Conservation (phyloP, 192 early-diverging fungal genomes). For the Backusella australiensis region DNA sequence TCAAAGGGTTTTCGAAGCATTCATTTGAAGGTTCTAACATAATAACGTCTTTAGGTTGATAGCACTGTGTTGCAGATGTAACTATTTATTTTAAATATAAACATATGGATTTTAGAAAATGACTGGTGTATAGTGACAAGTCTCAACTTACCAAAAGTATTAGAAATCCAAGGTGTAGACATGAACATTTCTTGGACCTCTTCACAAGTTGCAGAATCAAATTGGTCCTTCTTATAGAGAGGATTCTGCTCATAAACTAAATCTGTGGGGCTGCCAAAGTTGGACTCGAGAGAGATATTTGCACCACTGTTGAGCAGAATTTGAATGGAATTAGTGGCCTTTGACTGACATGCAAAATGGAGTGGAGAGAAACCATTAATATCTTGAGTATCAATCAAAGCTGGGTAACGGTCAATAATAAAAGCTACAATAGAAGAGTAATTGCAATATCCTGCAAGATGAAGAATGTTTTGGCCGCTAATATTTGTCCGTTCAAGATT, state of each 20-base stretch:
- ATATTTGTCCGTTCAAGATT: conserved; percentile 7
- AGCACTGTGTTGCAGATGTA: neutral
- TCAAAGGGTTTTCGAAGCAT: neutral
- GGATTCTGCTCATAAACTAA: neutral
- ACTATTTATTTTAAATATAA: neutral
- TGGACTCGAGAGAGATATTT: neutral
- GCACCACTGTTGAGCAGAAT: neutral
- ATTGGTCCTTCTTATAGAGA: neutral
- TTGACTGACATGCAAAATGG: conserved; percentile 54
- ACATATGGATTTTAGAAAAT: neutral
- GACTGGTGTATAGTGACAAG: neutral
- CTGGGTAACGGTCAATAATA: neutral
- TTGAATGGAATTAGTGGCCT: neutral
- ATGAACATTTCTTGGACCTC: neutral
- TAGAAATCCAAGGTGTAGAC: neutral
- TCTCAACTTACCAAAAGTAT: neutral
- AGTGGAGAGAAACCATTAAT: conserved; percentile 67
- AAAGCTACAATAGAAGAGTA: neutral
- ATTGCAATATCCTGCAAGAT: conserved; percentile 43
- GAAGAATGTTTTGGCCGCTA: conserved; percentile 56
- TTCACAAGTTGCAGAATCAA: neutral
- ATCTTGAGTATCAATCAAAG: conserved; percentile 48
- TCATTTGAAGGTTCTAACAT: neutral
- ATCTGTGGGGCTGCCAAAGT: neutral
- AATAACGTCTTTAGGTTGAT: neutral